Evolutionary conservation across 228 moss, liverwort and hornwort species (phyloP), one percentile per base, ranked within the genome.

Genomic region (Sphagnum magellanicum): DNA sequence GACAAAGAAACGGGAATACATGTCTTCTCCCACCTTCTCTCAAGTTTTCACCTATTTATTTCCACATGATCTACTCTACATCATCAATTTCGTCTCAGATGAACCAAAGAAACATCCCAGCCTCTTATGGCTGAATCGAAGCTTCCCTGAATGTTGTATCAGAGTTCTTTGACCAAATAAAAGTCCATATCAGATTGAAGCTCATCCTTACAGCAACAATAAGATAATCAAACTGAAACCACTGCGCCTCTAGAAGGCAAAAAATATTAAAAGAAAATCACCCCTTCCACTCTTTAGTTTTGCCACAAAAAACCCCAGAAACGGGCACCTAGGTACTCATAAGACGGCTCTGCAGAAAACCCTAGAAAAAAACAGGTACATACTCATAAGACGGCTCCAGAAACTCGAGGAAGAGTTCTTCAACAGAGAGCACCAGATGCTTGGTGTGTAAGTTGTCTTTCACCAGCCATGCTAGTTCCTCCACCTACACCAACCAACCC

Each of bases 401-500:
- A 74, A 90, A 98, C 68, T 94, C 89, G 70, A 98, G 85, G 68
- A 98, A 98, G 48, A 98, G 80, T 73, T 98, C 98, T 75, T 98
- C 98, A 11, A 90, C 84, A 48, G 90, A 87, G 6, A 98, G 86
- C 71, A 94, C 80, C 58, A 98, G 80, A 75, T 98, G 94, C 64
- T 98, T 98, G 11, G 86, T 77, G 60, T 87, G 82, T n/a, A 98
- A 79, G 73, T 94, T 92, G 73, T 94, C 98, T 70, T 92, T 98
- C 83, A 98, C 87, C 73, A 98, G 77, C 86, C 86, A 92, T 61
- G 98, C 98, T 74, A 98, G 86, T 79, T 94, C 94, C 86, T 98
- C 86, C 63, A 84, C 87, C 90, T 90, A 59, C 32, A 32, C 32
- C 32, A 32, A 32, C 32, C 32, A 32, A 32, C 32, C 32, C 32